Percentiles rank a stretch among this genome's conserved stretches.
These are phyloP conservation scores for Termitomyces sp. DNA, from an alignment of 768 basidiomycete species.

Conservation along the genomic window DNA sequence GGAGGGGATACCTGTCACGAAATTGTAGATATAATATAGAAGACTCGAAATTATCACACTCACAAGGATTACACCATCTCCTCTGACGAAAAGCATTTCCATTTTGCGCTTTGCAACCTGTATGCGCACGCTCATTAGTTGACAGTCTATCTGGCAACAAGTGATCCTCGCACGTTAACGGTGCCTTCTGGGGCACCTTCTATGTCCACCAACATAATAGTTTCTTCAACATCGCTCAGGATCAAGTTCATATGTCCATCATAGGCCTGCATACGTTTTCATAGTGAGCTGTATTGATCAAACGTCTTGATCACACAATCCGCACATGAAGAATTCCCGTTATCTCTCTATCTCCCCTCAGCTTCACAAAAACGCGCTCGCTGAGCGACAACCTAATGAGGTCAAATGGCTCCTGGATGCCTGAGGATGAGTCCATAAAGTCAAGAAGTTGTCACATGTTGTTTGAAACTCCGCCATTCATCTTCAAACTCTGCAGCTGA, in stretches of 20 bases:
- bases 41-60: slow-evolving; percentile 20
- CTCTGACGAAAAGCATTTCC: slow-evolving; percentile 97
- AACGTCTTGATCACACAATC: slow-evolving; percentile 10
- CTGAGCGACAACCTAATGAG: slow-evolving; percentile 93
- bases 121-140: background rate
- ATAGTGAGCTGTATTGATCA: slow-evolving; percentile 8
- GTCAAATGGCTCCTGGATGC: slow-evolving; percentile 95
- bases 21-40: slow-evolving; percentile 5
- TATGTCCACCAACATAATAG: slow-evolving; percentile 92
- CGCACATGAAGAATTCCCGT: slow-evolving; percentile 89
- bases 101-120: slow-evolving; percentile 91
- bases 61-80: slow-evolving; percentile 95
- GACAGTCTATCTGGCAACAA: background rate
- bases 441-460: slow-evolving; percentile 17
- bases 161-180: slow-evolving; percentile 49
- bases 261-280: slow-evolving; percentile 64
- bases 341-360: slow-evolving; percentile 90
- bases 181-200: slow-evolving; percentile 59
- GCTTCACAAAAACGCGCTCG: slow-evolving; percentile 97
- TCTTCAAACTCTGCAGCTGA: slow-evolving; percentile 11
- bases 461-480: slow-evolving; percentile 23
- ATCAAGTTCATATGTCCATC: slow-evolving; percentile 99
- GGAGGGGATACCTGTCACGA: slow-evolving; percentile 68
- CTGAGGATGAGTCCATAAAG: slow-evolving; percentile 65
- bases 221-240: slow-evolving; percentile 95